Evolutionary conservation across 2,329 filamentous ascomycete species (phyloP), one percentile per base, ranked within the genome.

Genomic region (Chaetomium sp.): DNA sequence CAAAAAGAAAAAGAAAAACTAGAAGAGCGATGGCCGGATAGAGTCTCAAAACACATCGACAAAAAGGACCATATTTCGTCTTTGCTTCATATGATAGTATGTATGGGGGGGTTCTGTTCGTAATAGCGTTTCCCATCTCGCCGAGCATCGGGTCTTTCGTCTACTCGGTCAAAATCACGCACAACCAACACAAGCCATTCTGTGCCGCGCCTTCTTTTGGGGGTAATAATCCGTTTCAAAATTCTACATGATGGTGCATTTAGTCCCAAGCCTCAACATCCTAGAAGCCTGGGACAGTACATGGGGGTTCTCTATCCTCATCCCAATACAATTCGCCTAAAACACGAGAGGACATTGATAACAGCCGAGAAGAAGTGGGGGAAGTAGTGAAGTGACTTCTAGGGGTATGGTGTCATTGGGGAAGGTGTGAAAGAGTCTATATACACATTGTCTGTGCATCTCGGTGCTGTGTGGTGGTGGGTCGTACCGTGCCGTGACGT

Each of bases 191-290:
- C 53, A 46, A 11, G 14, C 54, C 55, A 56, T 52, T 54, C 58
- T 52, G 55, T 45, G 14, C 51, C 56, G 51, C 56, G 49, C 52
- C 50, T 54, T 52, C 57, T 51, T 54, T 58, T 62, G 54, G 52
- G 53, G 55, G 52, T 52, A 55, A 55, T 58, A 41, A 57, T 58
- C 55, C 61, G 54, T 54, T 60, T 46, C 50, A 38, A 45, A 47
- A 50, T 49, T 66, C 64, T 66, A 66, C 64, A 66, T 65, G 64
- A 66, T 62, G 62, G 58, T 64, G 61, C 53, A 34, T 55, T 54
- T 58, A 59, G 64, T 56, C 49, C 59, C 58, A 62, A 56, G 57
- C 56, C 55, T 58, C 56, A 52, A 57, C 46, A 58, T 51, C 43
- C 43, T 57, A 58, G 60, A 61, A 61, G 58, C 57, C 59, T 62